Evolutionary conservation across 352 stramenopile species (phyloP).

Genomic region (Peronospora belbahrii): DNA sequence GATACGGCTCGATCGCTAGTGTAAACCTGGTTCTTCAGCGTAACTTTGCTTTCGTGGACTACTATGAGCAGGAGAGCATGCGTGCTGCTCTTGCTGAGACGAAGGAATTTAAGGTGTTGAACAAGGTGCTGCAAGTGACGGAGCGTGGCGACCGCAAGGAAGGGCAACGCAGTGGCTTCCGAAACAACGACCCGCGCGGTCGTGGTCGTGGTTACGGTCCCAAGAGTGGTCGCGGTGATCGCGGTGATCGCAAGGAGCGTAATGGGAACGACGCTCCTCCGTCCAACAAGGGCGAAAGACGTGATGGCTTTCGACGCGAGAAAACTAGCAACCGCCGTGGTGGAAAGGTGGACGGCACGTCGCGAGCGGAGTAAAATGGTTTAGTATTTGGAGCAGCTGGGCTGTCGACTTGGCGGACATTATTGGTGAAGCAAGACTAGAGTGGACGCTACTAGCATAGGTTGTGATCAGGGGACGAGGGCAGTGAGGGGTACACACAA

Average conservation of each 20-base stretch:
- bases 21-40: slow-evolving; percentile 50
- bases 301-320: slow-evolving; percentile 41
- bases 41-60: slow-evolving; percentile 83
- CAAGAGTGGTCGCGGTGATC: slow-evolving; percentile 49
- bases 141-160: slow-evolving; percentile 73
- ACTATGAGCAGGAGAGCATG: slow-evolving; percentile 68
- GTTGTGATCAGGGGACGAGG: slow-evolving; percentile 4
- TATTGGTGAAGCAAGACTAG: slow-evolving; percentile 6
- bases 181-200: slow-evolving; percentile 39
- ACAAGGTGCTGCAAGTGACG: slow-evolving; percentile 69
- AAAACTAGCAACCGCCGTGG: slow-evolving; percentile 57
- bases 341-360: slow-evolving; percentile 48
- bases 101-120: slow-evolving; percentile 60
- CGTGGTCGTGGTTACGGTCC: slow-evolving; percentile 38
- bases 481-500: slow-evolving; percentile 3
- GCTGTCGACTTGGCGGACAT: slow-evolving; percentile 9
- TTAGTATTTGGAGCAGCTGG: slow-evolving; percentile 21
- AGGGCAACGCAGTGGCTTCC: slow-evolving; percentile 48
- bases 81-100: slow-evolving; percentile 56
- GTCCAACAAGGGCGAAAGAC: slow-evolving; percentile 29
- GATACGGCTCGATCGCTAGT: slow-evolving; percentile 65
- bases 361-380: slow-evolving; percentile 40
- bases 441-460: slow-evolving; percentile 5
- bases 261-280: slow-evolving; percentile 39
- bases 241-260: slow-evolving; percentile 65